These are phyloP conservation scores for Alternaria infectoria DNA, from an alignment of 2,329 filamentous ascomycete species.

Conservation along the genomic window DNA sequence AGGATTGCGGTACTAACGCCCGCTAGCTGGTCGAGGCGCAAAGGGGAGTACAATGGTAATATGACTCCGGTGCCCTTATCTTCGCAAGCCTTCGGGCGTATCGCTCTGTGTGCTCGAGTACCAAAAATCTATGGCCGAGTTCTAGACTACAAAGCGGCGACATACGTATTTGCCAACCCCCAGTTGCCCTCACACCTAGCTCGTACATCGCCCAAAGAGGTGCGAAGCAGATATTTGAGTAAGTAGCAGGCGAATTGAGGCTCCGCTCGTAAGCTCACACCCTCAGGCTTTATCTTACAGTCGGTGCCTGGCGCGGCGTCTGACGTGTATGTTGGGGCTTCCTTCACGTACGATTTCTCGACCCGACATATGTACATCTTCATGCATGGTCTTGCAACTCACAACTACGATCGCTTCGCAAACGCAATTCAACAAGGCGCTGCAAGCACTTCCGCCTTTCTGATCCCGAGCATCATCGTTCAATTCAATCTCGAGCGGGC, in stretches of 20 bases:
- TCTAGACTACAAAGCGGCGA: not conserved
- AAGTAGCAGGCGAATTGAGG: too few species aligned
- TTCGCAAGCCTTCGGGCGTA: not conserved
- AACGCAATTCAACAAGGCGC: not conserved
- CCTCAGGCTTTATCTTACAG: too few species aligned
- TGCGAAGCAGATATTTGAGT: not conserved
- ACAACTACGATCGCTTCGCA: not conserved
- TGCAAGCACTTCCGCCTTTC: slow-evolving; percentile 5
- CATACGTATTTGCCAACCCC: not conserved
- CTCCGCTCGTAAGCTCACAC: too few species aligned
- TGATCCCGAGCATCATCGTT: slow-evolving; percentile 17
- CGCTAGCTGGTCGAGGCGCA: not conserved
- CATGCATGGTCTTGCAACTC: slow-evolving; percentile 13
- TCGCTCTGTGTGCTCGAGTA: not conserved
- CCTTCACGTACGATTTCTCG: slow-evolving; percentile 27
- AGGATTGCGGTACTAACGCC: too few species aligned
- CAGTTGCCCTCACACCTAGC: not conserved
- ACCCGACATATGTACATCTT: slow-evolving; percentile 24
- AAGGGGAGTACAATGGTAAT: not conserved
- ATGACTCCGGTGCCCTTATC: slow-evolving; percentile 1
- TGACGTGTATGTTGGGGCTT: slow-evolving; percentile 6
- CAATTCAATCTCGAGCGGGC: slow-evolving; percentile 7
- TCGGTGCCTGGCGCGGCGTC: not conserved
- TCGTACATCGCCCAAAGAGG: not conserved
- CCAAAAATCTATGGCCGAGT: not conserved